Evolutionary conservation across 768 basidiomycete genomes (phyloP).

Genomic region (Rhodotorula graminis): DNA sequence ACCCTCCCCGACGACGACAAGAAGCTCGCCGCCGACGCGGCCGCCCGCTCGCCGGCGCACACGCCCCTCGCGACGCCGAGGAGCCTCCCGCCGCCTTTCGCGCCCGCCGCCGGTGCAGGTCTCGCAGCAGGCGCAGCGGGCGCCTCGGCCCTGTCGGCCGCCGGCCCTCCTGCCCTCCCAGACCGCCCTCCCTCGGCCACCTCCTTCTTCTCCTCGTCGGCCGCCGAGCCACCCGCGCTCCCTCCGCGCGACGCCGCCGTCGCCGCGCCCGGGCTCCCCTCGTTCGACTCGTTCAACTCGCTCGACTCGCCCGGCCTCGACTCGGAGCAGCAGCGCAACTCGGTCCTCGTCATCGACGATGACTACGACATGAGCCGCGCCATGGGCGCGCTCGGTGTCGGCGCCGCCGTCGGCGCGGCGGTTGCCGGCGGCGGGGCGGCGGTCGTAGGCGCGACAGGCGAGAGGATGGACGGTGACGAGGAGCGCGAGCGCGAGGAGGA

Average conservation of each 20-base stretch:
- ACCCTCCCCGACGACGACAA: neutral
- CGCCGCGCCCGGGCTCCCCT: too few relatives aligned
- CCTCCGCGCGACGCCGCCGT: slow-evolving; percentile 3
- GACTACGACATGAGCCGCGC: neutral
- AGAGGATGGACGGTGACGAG: neutral
- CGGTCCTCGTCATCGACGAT: neutral
- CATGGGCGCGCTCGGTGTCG: neutral
- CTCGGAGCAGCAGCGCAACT: neutral
- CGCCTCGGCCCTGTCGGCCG: neutral
- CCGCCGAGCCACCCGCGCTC: neutral
- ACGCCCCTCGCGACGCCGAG: too few relatives aligned
- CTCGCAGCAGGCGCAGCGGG: neutral
- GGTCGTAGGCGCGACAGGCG: too few relatives aligned
- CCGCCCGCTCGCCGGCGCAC: too few relatives aligned
- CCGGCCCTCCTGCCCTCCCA: slow-evolving; percentile 9
- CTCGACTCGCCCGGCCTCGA: neutral
- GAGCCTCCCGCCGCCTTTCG: neutral
- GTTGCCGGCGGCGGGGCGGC: too few relatives aligned
- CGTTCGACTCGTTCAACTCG: too few relatives aligned
- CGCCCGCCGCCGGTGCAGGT: neutral
- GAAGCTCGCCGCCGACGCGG: neutral
- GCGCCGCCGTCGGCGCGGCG: too few relatives aligned
- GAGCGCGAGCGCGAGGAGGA: neutral
- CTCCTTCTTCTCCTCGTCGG: neutral
- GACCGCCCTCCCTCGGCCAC: neutral